These are phyloP conservation scores for Leptoxyphium fumago DNA, from an alignment of 2,329 filamentous ascomycete genomes.

Conservation along the genomic window DNA sequence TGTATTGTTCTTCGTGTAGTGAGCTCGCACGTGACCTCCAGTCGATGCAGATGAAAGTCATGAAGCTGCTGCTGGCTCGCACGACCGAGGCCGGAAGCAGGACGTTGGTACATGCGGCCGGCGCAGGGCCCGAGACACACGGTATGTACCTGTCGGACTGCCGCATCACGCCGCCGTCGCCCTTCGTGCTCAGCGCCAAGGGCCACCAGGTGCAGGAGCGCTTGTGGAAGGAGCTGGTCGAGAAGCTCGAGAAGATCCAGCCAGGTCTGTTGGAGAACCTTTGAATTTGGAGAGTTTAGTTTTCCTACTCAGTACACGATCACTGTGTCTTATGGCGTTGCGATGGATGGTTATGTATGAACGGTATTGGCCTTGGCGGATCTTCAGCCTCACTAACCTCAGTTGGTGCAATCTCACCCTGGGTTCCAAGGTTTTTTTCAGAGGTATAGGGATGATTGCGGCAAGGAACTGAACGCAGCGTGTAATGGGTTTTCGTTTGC, in stretches of 20 bases:
- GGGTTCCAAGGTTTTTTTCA: no score
- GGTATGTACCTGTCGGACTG: slow-evolving; percentile 27
- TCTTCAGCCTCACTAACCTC: no score
- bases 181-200: slow-evolving; percentile 22
- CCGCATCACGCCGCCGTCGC: slow-evolving; percentile 14
- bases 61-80: slow-evolving; percentile 17
- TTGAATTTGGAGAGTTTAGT: background rate
- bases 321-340: no score
- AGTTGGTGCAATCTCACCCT: no score
- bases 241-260: slow-evolving; percentile 24
- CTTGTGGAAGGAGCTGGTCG: slow-evolving; percentile 27
- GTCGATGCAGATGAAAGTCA: slow-evolving; percentile 1
- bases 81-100: slow-evolving; percentile 26
- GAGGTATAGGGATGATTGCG: no score
- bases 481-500: no score
- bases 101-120: slow-evolving; percentile 24
- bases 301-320: no score
- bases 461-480: no score
- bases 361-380: no score
- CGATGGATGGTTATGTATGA: no score
- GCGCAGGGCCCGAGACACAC: slow-evolving; percentile 22
- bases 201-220: slow-evolving; percentile 22
- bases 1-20: no score
- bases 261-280: slow-evolving; percentile 16
- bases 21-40: no score